A percentile compares a stretch with the other conserved stretches of the same genome.
These are phyloP conservation scores for Stygiomarasmius scandens DNA, from an alignment of 1,284 basidiomycete genomes.

Conservation along the genomic window DNA sequence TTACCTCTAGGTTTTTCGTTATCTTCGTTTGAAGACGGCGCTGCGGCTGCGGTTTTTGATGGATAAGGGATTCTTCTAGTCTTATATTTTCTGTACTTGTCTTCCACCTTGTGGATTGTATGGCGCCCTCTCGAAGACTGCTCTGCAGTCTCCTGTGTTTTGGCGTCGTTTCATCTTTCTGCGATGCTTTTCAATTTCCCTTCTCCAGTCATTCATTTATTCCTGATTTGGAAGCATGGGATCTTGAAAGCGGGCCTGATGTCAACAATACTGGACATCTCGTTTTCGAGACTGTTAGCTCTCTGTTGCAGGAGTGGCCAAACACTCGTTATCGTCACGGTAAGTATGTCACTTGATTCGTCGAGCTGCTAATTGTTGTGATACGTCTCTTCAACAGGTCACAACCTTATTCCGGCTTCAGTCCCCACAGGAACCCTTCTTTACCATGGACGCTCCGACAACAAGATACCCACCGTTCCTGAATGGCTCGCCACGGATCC, in stretches of 20 bases:
- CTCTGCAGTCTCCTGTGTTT: no score
- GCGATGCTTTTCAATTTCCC: background rate
- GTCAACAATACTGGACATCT: constrained; percentile 33
- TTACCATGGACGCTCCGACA: constrained; percentile 37
- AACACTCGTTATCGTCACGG: constrained; percentile 47
- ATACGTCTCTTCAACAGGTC: constrained; percentile 32
- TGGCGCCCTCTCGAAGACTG: no score
- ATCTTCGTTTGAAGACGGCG: no score
- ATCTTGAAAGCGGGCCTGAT: constrained; percentile 11
- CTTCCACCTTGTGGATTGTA: no score
- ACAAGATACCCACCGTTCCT: constrained; percentile 32
- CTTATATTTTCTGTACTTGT: no score
- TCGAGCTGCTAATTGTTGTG: background rate
- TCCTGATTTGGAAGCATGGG: constrained; percentile 7
- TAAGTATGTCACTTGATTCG: constrained; percentile 10
- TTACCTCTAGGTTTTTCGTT: no score
- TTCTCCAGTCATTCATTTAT: background rate
- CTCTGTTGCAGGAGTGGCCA: constrained; percentile 47
- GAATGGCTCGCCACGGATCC: constrained; percentile 48
- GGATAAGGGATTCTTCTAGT: no score
- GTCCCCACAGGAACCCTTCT: constrained; percentile 44
- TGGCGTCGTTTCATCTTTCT: no score
- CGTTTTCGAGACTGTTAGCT: constrained; percentile 36
- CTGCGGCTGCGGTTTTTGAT: no score
- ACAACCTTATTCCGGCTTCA: constrained; percentile 43